Percentiles rank a stretch among this genome's conserved stretches.
Evolutionary conservation across 2,329 filamentous ascomycete species (phyloP).

Genomic region (Mycosphaerella sp.): DNA sequence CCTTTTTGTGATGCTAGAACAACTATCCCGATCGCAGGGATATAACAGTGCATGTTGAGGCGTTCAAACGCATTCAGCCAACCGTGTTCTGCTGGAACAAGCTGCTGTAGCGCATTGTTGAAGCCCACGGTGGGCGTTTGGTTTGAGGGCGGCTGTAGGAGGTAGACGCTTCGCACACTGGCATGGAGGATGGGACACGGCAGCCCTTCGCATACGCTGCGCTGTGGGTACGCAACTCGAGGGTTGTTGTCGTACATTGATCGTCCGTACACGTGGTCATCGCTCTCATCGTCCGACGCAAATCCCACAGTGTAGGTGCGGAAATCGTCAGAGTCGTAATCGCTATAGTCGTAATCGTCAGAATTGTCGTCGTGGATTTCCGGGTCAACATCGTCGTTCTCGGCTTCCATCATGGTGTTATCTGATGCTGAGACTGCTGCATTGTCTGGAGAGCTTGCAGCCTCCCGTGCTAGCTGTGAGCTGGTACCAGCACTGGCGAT

Average conservation of each 20-base stretch:
- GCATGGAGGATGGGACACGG: conserved; percentile 38
- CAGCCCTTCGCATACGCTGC: conserved; percentile 27
- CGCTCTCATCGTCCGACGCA: conserved; percentile 22
- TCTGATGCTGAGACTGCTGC: background rate
- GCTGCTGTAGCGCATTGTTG: conserved; percentile 32
- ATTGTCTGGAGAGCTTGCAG: conserved; percentile 7
- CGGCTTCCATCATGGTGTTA: background rate
- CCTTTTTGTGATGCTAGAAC: conserved; percentile 62
- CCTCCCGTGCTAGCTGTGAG: conserved; percentile 1
- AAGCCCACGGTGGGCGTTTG: conserved; percentile 34
- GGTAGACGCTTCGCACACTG: conserved; percentile 40
- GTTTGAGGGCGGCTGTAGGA: conserved; percentile 35
- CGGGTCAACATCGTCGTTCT: background rate
- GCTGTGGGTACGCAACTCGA: conserved; percentile 22
- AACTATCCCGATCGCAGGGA: conserved; percentile 65
- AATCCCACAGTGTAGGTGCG: conserved; percentile 5
- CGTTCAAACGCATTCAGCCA: conserved; percentile 41
- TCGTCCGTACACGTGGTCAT: conserved; percentile 26
- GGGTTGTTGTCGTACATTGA: conserved; percentile 26
- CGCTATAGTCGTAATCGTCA: background rate
- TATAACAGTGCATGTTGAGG: conserved; percentile 56
- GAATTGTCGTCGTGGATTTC: conserved; percentile 1
- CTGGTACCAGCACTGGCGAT: background rate
- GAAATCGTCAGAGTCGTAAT: no score
- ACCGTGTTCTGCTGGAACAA: conserved; percentile 26